phyloP scores from a whole-genome alignment of 257 asterid species.

The Solanum sejunctum region DNA sequence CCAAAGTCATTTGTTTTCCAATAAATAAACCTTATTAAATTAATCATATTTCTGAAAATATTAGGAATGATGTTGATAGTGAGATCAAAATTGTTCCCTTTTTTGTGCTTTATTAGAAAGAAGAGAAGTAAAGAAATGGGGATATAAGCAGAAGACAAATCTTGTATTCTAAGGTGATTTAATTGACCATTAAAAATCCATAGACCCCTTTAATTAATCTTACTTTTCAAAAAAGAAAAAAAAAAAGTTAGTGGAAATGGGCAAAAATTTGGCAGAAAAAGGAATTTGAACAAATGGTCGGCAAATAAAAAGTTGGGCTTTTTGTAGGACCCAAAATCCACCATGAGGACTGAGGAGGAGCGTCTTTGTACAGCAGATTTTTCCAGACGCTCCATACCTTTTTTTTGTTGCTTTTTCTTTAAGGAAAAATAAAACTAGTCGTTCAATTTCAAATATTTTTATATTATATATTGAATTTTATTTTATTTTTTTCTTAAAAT shows the following conservation, averaged over 20 bases:
- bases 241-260: neutral
- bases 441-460: neutral
- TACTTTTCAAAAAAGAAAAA: neutral
- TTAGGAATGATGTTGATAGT: neutral
- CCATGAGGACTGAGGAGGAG: slow-evolving; percentile 14
- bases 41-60: neutral
- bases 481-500: too few relatives aligned
- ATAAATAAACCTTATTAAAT: neutral
- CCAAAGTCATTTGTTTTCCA: neutral
- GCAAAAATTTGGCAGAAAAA: slow-evolving; percentile 1
- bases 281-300: slow-evolving; percentile 14
- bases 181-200: neutral
- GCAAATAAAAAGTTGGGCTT: slow-evolving; percentile 21
- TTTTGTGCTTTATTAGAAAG: neutral
- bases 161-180: neutral
- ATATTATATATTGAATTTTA: too few relatives aligned
- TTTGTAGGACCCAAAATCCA: slow-evolving; percentile 4
- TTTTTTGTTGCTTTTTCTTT: neutral
- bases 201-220: neutral
- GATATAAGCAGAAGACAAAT: neutral
- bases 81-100: neutral
- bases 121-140: neutral
- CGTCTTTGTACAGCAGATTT: slow-evolving; percentile 10
- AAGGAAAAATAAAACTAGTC: neutral
- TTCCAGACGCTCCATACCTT: slow-evolving; percentile 8